Evolutionary conservation across 2,329 filamentous ascomycete species (phyloP), one percentile per base, ranked within the genome.

Genomic region (Chaetothyriales sp.): DNA sequence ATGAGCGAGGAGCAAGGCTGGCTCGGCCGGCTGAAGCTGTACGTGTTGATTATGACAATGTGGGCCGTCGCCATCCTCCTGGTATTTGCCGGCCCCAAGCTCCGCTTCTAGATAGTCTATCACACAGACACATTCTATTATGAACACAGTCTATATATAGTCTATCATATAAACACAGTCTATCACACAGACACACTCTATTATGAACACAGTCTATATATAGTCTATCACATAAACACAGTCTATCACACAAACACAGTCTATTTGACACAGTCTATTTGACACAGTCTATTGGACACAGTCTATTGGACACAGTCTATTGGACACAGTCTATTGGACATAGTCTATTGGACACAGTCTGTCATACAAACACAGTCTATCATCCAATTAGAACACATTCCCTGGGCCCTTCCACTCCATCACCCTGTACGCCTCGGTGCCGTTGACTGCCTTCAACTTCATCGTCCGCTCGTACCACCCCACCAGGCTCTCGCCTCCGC

Each of bases 1-100:
- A 88, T 94, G 81, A 88, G 84, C 15, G 90, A 95, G 70, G 89
- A 89, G 2, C 83, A 84, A 65, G 89, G 89, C 0, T 94, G 85
- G 85, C 88, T 78, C 80, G 89, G 85, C 5, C 73, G 89, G 49
- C 78, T 94, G 73, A 74, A 90, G 69, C 73, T 95, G 55, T 95
- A 92, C 72, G 83, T 75, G 43, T 85, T 86, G 76, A 89, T 95
- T 47, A 85, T 83, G 61, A 87, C 80, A 28, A 67, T 95, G 56
- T 90, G 88, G 82, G 61, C 94, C n/a, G 69, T 80, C 22, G 77
- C 88, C 18, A 71, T 95, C 37, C 61, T 94, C 65, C 68, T 95
- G 58, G 89, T 95, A 10, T 90, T 90, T 71, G 76, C 90, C 48
- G 72, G 88, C 64, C 90, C 90, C 0, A 97, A 95, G 73, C 69